Percentiles rank a stretch among this genome's conserved stretches.
phyloP scores from a whole-genome alignment of 2,329 filamentous ascomycete genomes.

The Bipolaris gigantea region DNA sequence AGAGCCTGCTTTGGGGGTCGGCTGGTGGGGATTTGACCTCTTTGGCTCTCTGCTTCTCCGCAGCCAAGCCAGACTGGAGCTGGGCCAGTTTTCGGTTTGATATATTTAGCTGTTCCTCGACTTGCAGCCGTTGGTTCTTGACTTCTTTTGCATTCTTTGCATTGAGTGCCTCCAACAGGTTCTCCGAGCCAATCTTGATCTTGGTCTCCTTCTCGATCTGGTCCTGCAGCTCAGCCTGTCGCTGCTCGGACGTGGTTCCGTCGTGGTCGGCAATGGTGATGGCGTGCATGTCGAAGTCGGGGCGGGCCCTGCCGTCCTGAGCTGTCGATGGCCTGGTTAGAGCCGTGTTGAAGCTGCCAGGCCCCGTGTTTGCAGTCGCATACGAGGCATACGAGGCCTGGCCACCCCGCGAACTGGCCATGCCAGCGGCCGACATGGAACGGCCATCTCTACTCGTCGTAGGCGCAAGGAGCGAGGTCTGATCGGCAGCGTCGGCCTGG shows the following conservation, averaged over 20 bases:
- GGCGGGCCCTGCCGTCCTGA: constrained; percentile 62
- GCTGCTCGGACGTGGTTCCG: constrained; percentile 65
- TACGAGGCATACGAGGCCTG: constrained; percentile 67
- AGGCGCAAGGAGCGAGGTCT: constrained; percentile 49
- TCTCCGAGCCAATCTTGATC: constrained; percentile 97
- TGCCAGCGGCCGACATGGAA: constrained; percentile 56
- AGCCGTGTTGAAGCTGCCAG: constrained; percentile 88
- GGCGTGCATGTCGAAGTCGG: constrained; percentile 58
- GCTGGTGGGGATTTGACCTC: constrained; percentile 54
- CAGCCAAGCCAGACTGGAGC: constrained; percentile 61
- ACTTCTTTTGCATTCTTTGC: constrained; percentile 94
- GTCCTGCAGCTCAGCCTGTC: constrained; percentile 75
- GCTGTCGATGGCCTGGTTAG: constrained; percentile 69
- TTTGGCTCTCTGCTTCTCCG: constrained; percentile 62
- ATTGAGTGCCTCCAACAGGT: constrained; percentile 92
- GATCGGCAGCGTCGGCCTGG: constrained; percentile 42
- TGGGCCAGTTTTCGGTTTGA: constrained; percentile 74
- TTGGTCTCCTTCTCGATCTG: constrained; percentile 93
- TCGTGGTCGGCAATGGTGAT: constrained; percentile 64
- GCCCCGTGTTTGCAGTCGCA: constrained; percentile 65
- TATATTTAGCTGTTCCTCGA: constrained; percentile 84
- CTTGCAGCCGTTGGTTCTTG: constrained; percentile 62
- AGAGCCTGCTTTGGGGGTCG: constrained; percentile 55
- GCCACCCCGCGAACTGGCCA: constrained; percentile 63
- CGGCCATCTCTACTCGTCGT: constrained; percentile 56